Base-by-base conservation (phyloP, 148 eudicot genomes). In the Vaccinium myrtillus region DNA sequence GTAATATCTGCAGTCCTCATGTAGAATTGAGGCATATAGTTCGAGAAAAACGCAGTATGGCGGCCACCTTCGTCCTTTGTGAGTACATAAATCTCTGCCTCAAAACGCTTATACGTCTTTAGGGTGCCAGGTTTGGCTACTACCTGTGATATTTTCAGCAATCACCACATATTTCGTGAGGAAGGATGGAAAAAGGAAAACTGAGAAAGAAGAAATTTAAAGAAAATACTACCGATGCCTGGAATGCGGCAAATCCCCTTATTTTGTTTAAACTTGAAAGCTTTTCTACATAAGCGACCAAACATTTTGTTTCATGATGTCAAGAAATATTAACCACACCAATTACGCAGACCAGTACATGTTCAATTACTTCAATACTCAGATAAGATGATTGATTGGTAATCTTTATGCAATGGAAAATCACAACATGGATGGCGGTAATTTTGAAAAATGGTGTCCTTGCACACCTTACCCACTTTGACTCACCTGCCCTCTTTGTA, bases 61-160 rank as follows among this genome's bases (percentile, higher is more conserved):
- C 95, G 93, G 19, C 97, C 97, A 84, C 97, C 97, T 87, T 95
- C 95, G 58, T 91, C 98, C 84, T 95, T 95, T 56, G 95, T 94
- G 76, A 95, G 94, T 54, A 92, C 95, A 86, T 93, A 95, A 81
- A 94, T 91, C 86, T 92, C 95, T 49, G 93, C 98, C 84, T 95
- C 94, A 79, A 94, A 94, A 76, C 78, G 90, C 79, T 90, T 94
- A 90, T 88, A 91, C 61, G 97, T 91, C 84, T 94, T 90, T 70
- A 86, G 79, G 69, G 88, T 88, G 85, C 91, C 93, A 50, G 97
- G 94, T 83, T 95, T 95, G 43, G 98, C 95, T 88, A 95, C 85
- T 69, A 95, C 97, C 98, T 95, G 80, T 85, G 67, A 46, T 7
- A 43, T 1, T 63, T 25, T 67, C n/a, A 18, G 46, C 51, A 12